These are phyloP conservation scores for Friedmanniomyces endolithicus DNA, from an alignment of 495 filamentous ascomycete species.

Conservation along the genomic window DNA sequence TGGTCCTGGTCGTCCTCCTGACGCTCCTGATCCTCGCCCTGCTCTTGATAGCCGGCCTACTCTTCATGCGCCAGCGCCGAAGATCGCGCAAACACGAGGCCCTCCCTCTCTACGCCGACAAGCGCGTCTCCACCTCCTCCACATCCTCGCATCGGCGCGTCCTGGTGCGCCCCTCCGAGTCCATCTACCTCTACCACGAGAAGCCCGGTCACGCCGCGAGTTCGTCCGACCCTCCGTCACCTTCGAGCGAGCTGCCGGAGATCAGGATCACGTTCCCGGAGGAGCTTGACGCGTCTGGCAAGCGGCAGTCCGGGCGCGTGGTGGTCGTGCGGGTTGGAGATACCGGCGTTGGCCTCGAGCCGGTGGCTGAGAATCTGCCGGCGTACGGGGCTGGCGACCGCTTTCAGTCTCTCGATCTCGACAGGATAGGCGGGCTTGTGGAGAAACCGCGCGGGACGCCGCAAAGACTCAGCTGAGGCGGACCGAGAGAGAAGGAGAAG, in stretches of 20 bases:
- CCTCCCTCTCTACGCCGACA: conserved; percentile 47
- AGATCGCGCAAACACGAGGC: conserved; percentile 30
- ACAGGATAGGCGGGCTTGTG: conserved; percentile 86
- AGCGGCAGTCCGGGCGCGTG: conserved; percentile 69
- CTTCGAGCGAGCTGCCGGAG: conserved; percentile 72
- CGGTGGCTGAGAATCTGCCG: conserved; percentile 69
- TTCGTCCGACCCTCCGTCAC: conserved; percentile 60
- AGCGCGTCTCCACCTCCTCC: conserved; percentile 27
- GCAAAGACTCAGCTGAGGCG: neutral
- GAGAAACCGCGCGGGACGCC: conserved; percentile 49
- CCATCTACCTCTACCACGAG: conserved; percentile 61
- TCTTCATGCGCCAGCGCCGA: conserved; percentile 58
- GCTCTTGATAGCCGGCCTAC: conserved; percentile 49
- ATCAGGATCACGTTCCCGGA: conserved; percentile 98
- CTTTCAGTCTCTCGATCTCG: conserved; percentile 86
- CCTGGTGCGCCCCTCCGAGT: conserved; percentile 50
- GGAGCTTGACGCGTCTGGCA: conserved; percentile 71
- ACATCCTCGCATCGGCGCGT: conserved; percentile 50
- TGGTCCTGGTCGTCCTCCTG: conserved; percentile 68
- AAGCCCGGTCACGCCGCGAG: conserved; percentile 59
- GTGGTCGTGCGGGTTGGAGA: conserved; percentile 92
- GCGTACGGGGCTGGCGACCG: conserved; percentile 66
- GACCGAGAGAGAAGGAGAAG: neutral
- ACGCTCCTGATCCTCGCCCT: conserved; percentile 60
- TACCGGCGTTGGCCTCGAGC: conserved; percentile 74